Evolutionary conservation across 2,329 filamentous ascomycete genomes (phyloP), one percentile per base, ranked within the genome.

Genomic region (Botrytis fragariae): DNA sequence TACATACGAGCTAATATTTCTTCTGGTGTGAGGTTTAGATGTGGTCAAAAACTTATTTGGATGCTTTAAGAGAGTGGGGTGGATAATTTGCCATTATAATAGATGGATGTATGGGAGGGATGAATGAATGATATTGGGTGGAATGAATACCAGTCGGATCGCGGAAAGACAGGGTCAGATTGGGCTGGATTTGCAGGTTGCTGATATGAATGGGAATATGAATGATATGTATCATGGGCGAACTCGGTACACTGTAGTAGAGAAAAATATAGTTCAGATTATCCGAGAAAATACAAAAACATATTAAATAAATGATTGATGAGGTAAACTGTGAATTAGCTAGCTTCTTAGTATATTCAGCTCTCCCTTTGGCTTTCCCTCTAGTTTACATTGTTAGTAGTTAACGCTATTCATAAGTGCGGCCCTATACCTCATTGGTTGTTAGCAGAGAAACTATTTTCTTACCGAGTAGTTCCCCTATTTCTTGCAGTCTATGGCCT

Each of bases 91-190:
- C 16, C 39, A 54, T 54, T 16, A 29, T 67, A 45, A 29, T 54
- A 25, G 32, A 39, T 18, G 14, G 60, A n/a, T 63, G 25, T 48
- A 14, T 29, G 14, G 45, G 32, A 29, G 16, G 44, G 45, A 39
- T 29, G 45, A 39, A 67, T 67, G 32, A 54, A 67, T 67, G 45
- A 67, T 39, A 67, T 39, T 67, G 64, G 62, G 45, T 39, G 14
- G 32, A 39, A 67, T 51, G 22, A 18, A 51, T 54, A 25, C 6
- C 4, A 18, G 16, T 57, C 14, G n/a, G 14, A 18, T n/a, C 1
- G 25, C 8, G 51, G 16, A 29, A 45, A 29, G 4, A 57, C 51
- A 29, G 35, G n/a, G 37, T n/a, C 60, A 62, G 35, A 42, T 51
- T 67, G 44, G 3, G 44, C 32, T 51, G 63, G 10, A 51, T 51